Base-by-base conservation (phyloP, 192 early-diverging fungal species). In the Coemansia javaensis region DNA sequence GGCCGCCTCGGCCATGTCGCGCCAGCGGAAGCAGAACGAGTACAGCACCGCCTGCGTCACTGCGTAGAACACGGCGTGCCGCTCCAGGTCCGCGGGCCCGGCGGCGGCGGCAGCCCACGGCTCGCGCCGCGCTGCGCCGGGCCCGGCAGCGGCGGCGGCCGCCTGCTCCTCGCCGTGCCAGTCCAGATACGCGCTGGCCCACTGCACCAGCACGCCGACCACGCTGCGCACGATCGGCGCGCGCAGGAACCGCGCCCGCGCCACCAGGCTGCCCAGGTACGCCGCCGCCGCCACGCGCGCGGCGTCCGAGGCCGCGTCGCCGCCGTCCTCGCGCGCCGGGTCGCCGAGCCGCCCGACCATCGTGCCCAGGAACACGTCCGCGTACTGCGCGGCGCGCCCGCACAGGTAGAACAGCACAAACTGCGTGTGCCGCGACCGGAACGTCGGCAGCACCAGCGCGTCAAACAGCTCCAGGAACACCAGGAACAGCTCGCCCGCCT, bases 21-120 rank as follows among this genome's bases (percentile, higher is more conserved):
- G 81, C 93, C 94, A 97, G 7, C 91, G 81, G 67, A 94, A 98
- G 68, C 92, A 95, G 50, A 95, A 97, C 11, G 93, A 80, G 58
- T 97, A 98, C 37, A 98, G 63, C n/a, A 89, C 45, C 0, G 91
- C 88, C 48, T 97, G 92, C 3, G 92, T 82, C 9, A 85, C 78
- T 2, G 85, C 78, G 54, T 94, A 98, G 52, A 98, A 94, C 33
- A 90, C 85, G 1, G 80, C 77, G 52, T 89, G 83, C 25, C 79
- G 72, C 34, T 82, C 77, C 8, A 81, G 61, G 36, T 92, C 85
- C 7, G 66, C 32, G 28, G 23, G 43, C 30, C 12, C 21, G 8
- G 41, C 24, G 13, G 24, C 24, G 10, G 21, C 40, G 40, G 18
- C 40, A n/a, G n/a, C 12, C 14, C n/a, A 10, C 28, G 20, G 24